Conservation (phyloP, 2,329 filamentous ascomycete species). For the Niveomyces coronatus region DNA sequence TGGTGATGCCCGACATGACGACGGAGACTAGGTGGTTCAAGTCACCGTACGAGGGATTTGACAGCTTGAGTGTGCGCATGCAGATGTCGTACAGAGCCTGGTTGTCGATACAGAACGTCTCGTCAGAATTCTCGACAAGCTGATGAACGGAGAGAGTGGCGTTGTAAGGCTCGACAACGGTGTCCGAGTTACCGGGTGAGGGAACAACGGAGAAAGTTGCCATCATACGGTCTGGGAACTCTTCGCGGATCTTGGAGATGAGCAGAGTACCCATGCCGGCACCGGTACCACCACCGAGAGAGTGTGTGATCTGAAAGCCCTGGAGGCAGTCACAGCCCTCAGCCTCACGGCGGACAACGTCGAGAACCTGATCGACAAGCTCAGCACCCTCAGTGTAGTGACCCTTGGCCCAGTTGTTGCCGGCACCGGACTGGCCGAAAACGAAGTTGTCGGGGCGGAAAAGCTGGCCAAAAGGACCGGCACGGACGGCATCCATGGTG, state of each 20-base stretch:
- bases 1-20: conserved; percentile 99
- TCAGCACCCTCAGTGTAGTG: conserved; percentile 99
- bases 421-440: conserved; percentile 97
- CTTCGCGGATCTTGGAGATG: conserved; percentile 99
- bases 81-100: conserved; percentile 99
- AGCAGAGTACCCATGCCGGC: conserved; percentile 99
- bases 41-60: conserved; percentile 97
- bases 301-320: conserved; percentile 99
- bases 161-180: conserved; percentile 99
- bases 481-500: conserved; percentile 98
- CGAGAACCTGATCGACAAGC: conserved; percentile 94
- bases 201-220: conserved; percentile 98
- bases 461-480: conserved; percentile 95
- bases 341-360: conserved; percentile 96
- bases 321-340: conserved; percentile 99
- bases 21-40: conserved; percentile 99
- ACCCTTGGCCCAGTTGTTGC: conserved; percentile 99
- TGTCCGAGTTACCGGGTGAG: conserved; percentile 98
- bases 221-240: conserved; percentile 99
- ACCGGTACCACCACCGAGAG: conserved; percentile 99
- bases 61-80: conserved; percentile 99
- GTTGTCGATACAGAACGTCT: conserved; percentile 99
- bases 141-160: conserved; percentile 98
- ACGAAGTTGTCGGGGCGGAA: conserved; percentile 99
- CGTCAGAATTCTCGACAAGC: conserved; percentile 98